Evolutionary conservation across 1,284 basidiomycete genomes (phyloP).

Genomic region (Ceratobasidium sp.): DNA sequence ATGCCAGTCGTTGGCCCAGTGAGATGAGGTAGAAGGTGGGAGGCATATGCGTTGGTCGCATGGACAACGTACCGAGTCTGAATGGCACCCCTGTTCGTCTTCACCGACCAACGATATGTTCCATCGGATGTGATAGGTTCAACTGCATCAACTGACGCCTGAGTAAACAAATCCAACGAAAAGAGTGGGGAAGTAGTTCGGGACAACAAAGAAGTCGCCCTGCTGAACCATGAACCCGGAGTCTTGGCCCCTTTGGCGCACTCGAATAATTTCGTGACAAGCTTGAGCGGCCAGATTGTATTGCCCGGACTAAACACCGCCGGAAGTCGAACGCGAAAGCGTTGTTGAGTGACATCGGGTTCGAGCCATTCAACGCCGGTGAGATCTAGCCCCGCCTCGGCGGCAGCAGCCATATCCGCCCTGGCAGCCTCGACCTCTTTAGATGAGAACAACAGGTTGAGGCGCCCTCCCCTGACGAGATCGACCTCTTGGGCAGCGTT

Average conservation of each 20-base stretch:
- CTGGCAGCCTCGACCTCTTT: constrained; percentile 59
- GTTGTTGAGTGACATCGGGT: constrained; percentile 45
- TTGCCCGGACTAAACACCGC: constrained; percentile 65
- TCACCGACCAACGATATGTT: constrained; percentile 62
- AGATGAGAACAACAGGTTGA: constrained; percentile 66
- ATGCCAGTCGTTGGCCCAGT: constrained; percentile 65
- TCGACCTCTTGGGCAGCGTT: constrained; percentile 67
- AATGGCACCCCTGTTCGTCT: constrained; percentile 71
- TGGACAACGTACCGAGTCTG: constrained; percentile 74
- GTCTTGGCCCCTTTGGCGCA: constrained; percentile 47
- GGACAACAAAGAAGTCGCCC: constrained; percentile 21
- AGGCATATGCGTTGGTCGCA: constrained; percentile 83
- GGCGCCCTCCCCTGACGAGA: constrained; percentile 70
- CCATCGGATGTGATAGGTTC: constrained; percentile 48
- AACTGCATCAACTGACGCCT: constrained; percentile 72
- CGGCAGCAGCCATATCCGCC: constrained; percentile 68
- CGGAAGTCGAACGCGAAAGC: constrained; percentile 68
- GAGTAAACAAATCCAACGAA: constrained; percentile 71
- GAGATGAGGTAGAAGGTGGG: constrained; percentile 74
- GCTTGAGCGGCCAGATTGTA: constrained; percentile 83
- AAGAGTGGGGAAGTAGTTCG: constrained; percentile 51
- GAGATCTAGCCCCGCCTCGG: constrained; percentile 64
- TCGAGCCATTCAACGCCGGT: constrained; percentile 63
- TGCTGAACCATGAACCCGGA: constrained; percentile 26
- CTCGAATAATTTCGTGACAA: constrained; percentile 72